Percentiles rank a stretch among this genome's conserved stretches.
These are phyloP conservation scores for Chlamydomonas sp. DNA, from an alignment of 139 green algal genomes.

Conservation along the genomic window DNA sequence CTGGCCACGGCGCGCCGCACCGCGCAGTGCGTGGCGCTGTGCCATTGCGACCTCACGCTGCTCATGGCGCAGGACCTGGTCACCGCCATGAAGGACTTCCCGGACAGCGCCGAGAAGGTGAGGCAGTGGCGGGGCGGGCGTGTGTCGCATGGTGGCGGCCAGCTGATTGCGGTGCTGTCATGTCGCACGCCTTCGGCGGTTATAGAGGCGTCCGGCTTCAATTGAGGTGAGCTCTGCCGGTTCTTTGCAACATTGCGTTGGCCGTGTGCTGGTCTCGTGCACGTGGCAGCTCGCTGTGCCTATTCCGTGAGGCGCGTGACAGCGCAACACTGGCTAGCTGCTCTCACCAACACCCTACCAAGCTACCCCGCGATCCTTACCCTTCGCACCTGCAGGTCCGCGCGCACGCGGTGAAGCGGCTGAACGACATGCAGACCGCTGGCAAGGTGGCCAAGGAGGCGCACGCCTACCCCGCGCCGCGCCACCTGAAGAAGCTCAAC, in stretches of 20 bases:
- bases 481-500: constrained; percentile 43
- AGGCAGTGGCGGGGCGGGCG: neutral
- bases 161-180: neutral
- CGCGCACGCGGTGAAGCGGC: constrained; percentile 32
- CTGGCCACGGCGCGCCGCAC: constrained; percentile 65
- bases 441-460: constrained; percentile 39
- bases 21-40: constrained; percentile 61
- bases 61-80: constrained; percentile 59
- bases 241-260: neutral
- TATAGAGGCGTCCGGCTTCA: too few species aligned
- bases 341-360: neutral
- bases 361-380: neutral
- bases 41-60: constrained; percentile 62
- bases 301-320: neutral
- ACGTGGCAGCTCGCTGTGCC: neutral
- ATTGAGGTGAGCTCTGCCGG: neutral
- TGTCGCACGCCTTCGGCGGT: neutral
- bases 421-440: constrained; percentile 43
- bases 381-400: constrained; percentile 16
- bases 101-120: constrained; percentile 55
- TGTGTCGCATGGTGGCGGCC: neutral
- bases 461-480: constrained; percentile 22
- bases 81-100: constrained; percentile 65
- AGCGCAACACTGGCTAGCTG: neutral
- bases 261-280: neutral